phyloP scores from a whole-genome alignment of 148 eudicot genomes.

The Limonium bicolor region DNA sequence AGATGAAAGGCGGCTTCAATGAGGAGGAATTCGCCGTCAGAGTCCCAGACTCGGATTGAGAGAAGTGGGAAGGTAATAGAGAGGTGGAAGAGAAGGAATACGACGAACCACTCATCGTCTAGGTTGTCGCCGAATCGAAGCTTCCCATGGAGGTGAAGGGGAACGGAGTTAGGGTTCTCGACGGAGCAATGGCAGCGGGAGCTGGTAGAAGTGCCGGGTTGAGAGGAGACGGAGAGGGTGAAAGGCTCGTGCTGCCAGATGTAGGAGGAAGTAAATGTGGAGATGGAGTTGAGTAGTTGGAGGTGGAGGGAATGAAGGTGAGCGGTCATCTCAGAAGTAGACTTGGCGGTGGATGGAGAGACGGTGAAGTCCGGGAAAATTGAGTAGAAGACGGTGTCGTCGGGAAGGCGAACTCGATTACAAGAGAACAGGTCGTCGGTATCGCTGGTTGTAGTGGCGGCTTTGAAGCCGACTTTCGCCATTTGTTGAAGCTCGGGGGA shows the following conservation, averaged over 20 bases:
- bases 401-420: constrained; percentile 23
- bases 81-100: constrained; percentile 42
- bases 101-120: constrained; percentile 93
- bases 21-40: constrained; percentile 76
- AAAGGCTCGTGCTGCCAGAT: constrained; percentile 77
- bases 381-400: constrained; percentile 74
- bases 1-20: constrained; percentile 74
- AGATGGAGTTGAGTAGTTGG: constrained; percentile 35
- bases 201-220: too few relatives aligned
- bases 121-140: constrained; percentile 71
- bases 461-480: too few relatives aligned
- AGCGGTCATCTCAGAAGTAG: constrained; percentile 1
- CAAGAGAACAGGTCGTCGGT: constrained; percentile 28
- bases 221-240: constrained; percentile 36
- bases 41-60: constrained; percentile 43
- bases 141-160: constrained; percentile 71
- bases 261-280: constrained; percentile 50
- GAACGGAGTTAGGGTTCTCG: constrained; percentile 7
- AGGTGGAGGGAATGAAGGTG: constrained; percentile 60
- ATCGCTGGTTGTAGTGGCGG: not conserved
- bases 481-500: too few relatives aligned
- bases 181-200: constrained; percentile 1
- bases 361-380: constrained; percentile 47
- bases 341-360: constrained; percentile 10
- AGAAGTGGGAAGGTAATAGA: constrained; percentile 33